Evolutionary conservation across 83 land plant genomes (phyloP), one percentile per base, ranked within the genome.

Genomic region (Thuja plicata): DNA sequence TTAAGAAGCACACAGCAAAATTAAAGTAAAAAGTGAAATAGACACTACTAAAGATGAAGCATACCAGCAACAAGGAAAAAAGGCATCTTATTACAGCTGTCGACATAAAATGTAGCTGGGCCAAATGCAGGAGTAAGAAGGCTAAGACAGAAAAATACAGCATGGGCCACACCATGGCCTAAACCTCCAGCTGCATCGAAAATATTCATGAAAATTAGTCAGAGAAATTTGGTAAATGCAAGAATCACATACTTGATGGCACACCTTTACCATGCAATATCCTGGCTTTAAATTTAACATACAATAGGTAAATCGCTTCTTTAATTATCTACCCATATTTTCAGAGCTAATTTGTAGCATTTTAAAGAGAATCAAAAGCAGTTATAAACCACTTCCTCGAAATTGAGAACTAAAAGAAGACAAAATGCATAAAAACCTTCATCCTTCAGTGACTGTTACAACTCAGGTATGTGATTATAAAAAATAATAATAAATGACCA

Each of bases 81-180:
- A 5, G 99, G 99, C 85, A 98, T 93, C 66, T 92, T 88, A 4
- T 93, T 88, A 87, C 99, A 98, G 34, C 88, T 93, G 19, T 93
- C 93, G 55, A 91, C 91, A 88, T 94, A 98, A 91, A 86, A 98
- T 19, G 99, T 97, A 46, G 95, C 99, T 52, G 95, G 97, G 60
- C 99, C 99, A 93, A 97, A 98, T 62, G 99, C 93, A 83, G 99
- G 99, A 66, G 96, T 95, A 87, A 96, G 90, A 37, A 98, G 93
- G 90, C 99, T 96, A 55, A 98, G 91, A 86, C 99, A 95, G 92
- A 98, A 98, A 87, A 97, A 96, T 35, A 98, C 96, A n/a, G 96
- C 94, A 94, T 97, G 99, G 41, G 98, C 99, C 87, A 94, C 88
- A 66, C 98, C 99, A 93, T 98, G 99, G 71, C 99, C 99, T 86